These are phyloP conservation scores for Silene vulgaris DNA, from an alignment of 179 eudicot genomes.

Conservation along the genomic window DNA sequence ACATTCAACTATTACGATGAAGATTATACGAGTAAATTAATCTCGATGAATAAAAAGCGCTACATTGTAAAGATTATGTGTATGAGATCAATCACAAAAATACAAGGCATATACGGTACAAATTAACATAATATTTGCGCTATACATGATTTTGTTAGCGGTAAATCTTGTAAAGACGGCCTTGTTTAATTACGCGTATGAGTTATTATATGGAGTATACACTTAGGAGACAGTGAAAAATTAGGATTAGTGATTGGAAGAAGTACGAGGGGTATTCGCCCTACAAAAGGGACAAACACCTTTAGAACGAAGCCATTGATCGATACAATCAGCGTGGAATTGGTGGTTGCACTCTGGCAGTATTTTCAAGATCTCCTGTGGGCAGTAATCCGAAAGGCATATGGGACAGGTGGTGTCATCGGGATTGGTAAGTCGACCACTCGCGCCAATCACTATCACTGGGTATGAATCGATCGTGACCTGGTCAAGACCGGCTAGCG, in stretches of 20 bases:
- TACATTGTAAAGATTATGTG: no score
- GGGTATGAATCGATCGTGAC: slow-evolving; percentile 1
- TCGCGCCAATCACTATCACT: slow-evolving; percentile 12
- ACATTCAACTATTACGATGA: neutral
- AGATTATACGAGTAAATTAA: no score
- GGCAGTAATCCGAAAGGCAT: slow-evolving; percentile 18
- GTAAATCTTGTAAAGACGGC: neutral
- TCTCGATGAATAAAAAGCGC: no score
- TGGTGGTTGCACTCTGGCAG: slow-evolving; percentile 17
- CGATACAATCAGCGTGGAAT: slow-evolving; percentile 21
- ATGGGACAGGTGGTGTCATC: slow-evolving; percentile 16
- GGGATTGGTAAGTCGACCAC: slow-evolving; percentile 11
- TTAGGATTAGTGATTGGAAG: neutral
- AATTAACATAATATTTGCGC: neutral
- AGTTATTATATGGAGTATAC: neutral
- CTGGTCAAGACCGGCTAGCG: slow-evolving; percentile 1
- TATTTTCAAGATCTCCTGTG: slow-evolving; percentile 5
- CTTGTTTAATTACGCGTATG: no score
- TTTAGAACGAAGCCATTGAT: slow-evolving; percentile 13
- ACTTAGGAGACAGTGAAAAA: neutral
- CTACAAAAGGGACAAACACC: slow-evolving; percentile 22
- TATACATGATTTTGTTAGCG: neutral
- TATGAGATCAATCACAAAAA: no score
- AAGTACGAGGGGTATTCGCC: neutral
- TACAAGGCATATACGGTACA: no score